Conservation (phyloP, 306 rosid genomes). For the Notholithocarpus densiflorus region DNA sequence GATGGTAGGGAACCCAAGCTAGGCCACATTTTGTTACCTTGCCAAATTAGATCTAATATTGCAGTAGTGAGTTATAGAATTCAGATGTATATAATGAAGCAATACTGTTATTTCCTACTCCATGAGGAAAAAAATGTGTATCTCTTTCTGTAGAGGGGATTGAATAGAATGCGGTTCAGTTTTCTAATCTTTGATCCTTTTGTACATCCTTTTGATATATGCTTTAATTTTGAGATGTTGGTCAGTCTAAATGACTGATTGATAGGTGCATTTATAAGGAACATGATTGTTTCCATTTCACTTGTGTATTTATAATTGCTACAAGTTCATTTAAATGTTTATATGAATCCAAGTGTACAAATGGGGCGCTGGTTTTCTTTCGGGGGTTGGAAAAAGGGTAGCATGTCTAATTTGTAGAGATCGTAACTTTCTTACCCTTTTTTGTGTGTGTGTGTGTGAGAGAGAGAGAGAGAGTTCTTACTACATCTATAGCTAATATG, state of each 20-base stretch:
- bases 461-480: not conserved
- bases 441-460: too few species aligned
- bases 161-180: not conserved
- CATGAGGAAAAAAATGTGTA: not conserved
- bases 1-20: not conserved
- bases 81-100: conserved; percentile 26
- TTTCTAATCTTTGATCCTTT: not conserved
- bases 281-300: too few species aligned
- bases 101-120: conserved; percentile 33
- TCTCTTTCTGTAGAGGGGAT: not conserved
- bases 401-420: not conserved
- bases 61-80: conserved; percentile 17
- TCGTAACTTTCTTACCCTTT: not conserved
- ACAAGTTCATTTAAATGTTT: not conserved
- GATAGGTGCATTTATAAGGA: not conserved
- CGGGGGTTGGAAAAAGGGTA: too few species aligned
- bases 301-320: too few species aligned
- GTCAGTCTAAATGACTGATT: not conserved
- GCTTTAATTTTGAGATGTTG: not conserved
- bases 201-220: not conserved
- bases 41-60: conserved; percentile 22
- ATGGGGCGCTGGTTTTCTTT: too few species aligned
- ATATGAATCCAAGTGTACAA: too few species aligned
- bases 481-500: too few species aligned
- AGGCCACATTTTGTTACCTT: conserved; percentile 40